phyloP scores from a whole-genome alignment of 768 basidiomycete genomes.

The Trametopsis cervina region DNA sequence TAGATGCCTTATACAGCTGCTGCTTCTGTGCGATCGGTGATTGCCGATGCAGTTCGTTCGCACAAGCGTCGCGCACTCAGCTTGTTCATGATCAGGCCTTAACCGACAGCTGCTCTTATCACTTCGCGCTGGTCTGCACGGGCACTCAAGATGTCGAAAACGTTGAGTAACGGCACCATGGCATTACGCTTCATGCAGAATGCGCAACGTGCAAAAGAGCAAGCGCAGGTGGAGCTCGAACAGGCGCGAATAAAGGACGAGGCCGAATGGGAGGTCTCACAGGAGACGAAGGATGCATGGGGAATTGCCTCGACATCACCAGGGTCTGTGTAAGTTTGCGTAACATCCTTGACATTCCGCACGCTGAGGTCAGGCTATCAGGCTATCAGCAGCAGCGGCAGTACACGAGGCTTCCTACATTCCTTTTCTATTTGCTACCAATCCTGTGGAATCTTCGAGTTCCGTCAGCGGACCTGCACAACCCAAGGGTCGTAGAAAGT shows the following conservation, averaged over 20 bases:
- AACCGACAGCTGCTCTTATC: no score
- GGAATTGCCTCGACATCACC: slow-evolving; percentile 16
- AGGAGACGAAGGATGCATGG: slow-evolving; percentile 51
- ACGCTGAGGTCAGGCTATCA: background rate
- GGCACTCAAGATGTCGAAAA: slow-evolving; percentile 28
- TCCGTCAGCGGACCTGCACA: background rate
- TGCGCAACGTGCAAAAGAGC: slow-evolving; percentile 47
- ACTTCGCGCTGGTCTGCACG: no score
- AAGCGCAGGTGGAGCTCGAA: slow-evolving; percentile 42
- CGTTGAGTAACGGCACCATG: slow-evolving; percentile 56
- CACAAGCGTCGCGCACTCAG: no score
- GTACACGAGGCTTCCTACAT: slow-evolving; percentile 58
- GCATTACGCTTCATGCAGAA: slow-evolving; percentile 72
- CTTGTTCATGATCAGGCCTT: no score
- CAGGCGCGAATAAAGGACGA: slow-evolving; percentile 55
- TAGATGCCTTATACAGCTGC: no score
- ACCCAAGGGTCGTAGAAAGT: slow-evolving; percentile 42
- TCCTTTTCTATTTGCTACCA: slow-evolving; percentile 52
- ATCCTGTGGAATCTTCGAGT: slow-evolving; percentile 12
- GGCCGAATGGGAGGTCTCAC: slow-evolving; percentile 56
- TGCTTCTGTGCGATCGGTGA: no score
- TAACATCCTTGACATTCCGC: background rate
- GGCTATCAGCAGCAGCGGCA: slow-evolving; percentile 24
- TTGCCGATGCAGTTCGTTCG: no score
- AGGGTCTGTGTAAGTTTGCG: slow-evolving; percentile 7